phyloP scores from a whole-genome alignment of 495 filamentous ascomycete species.

The Lasiosphaeria hispida region DNA sequence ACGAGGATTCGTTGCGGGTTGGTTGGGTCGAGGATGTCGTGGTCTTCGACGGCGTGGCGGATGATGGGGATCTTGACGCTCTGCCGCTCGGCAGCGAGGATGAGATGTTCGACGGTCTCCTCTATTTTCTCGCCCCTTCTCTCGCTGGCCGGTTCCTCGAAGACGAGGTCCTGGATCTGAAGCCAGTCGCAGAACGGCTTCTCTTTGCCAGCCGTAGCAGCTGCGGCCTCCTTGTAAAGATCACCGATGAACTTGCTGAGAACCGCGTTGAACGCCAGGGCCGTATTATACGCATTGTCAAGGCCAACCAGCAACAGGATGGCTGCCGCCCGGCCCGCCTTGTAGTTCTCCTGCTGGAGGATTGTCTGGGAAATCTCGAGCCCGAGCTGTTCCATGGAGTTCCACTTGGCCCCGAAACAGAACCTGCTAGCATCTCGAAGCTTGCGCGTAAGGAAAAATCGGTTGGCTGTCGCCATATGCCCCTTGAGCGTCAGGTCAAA shows the following conservation, averaged over 20 bases:
- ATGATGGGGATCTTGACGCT: conserved; percentile 17
- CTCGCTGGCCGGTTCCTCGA: background rate
- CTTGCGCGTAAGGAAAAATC: background rate
- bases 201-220: background rate
- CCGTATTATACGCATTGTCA: conserved; percentile 18
- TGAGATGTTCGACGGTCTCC: conserved; percentile 1
- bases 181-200: conserved; percentile 7
- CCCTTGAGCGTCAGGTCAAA: conserved; percentile 12
- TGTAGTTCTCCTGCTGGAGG: conserved; percentile 7
- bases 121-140: background rate
- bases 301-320: conserved; percentile 18
- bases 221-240: conserved; percentile 2
- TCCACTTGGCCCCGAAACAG: background rate
- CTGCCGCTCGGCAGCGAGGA: conserved; percentile 1
- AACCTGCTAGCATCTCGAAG: background rate
- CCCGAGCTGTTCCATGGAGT: conserved; percentile 13
- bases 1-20: background rate
- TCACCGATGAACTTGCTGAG: conserved; percentile 1
- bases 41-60: conserved; percentile 7
- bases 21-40: background rate
- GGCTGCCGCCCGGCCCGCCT: conserved; percentile 9
- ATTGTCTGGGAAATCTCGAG: conserved; percentile 8
- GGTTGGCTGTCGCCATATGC: conserved; percentile 3
- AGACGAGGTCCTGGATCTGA: conserved; percentile 5
- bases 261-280: conserved; percentile 11